Conservation (phyloP, 2,329 filamentous ascomycete genomes). For the Cytospora paraplurivora region DNA sequence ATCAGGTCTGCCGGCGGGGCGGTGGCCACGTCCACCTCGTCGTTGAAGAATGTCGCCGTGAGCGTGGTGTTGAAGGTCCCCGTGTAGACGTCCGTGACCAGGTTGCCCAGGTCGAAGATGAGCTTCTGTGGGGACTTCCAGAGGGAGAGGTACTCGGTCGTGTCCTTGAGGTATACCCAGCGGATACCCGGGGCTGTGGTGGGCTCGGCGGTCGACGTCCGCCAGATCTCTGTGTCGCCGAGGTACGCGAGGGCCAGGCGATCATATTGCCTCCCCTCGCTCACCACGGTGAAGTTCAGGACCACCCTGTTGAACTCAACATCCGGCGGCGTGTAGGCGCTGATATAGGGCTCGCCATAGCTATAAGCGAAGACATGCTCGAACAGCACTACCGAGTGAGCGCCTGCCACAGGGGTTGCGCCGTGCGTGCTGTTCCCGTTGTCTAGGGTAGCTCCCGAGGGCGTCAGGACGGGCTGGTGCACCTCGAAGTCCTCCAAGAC, state of each 20-base stretch:
- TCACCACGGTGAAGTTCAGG: constrained; percentile 75
- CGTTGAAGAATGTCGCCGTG: constrained; percentile 69
- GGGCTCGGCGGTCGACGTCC: constrained; percentile 81
- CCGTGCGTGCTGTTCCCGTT: constrained; percentile 38
- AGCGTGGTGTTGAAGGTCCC: constrained; percentile 73
- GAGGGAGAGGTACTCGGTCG: constrained; percentile 69
- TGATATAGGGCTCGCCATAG: constrained; percentile 73
- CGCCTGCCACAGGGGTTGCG: constrained; percentile 33
- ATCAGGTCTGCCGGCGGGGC: constrained; percentile 63
- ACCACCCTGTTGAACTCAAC: constrained; percentile 74
- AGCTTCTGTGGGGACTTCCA: constrained; percentile 71
- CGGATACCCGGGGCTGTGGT: constrained; percentile 65
- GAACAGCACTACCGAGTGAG: constrained; percentile 64
- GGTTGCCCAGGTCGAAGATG: constrained; percentile 79
- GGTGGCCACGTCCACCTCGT: constrained; percentile 42
- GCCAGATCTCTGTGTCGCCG: constrained; percentile 77
- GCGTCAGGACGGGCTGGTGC: constrained; percentile 63
- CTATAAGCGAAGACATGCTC: constrained; percentile 70
- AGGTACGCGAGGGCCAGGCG: constrained; percentile 75
- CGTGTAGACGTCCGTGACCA: constrained; percentile 71
- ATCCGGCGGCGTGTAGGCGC: constrained; percentile 67
- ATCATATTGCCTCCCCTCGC: constrained; percentile 74
- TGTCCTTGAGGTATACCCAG: constrained; percentile 79
- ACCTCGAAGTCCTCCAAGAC: constrained; percentile 69
- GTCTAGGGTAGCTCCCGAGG: constrained; percentile 43